Evolutionary conservation across 495 filamentous ascomycete genomes (phyloP).

Genomic region (Aspergillus conjunctus): DNA sequence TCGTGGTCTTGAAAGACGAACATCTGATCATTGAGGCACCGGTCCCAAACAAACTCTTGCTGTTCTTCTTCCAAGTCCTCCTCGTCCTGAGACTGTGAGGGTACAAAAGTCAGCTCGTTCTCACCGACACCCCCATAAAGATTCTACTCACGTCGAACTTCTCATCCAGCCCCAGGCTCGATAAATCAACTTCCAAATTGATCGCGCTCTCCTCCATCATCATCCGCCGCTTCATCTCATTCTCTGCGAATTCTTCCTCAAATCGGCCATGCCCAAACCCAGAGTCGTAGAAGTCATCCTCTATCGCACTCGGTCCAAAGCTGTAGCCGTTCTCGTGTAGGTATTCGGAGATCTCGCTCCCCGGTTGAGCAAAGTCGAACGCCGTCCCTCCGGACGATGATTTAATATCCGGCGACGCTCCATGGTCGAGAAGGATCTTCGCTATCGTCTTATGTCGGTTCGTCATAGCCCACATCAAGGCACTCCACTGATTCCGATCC

Average conservation of each 20-base stretch:
- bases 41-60: slow-evolving; percentile 96
- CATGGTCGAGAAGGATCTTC: slow-evolving; percentile 86
- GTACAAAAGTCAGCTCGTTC: slow-evolving; percentile 9
- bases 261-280: slow-evolving; percentile 93
- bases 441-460: slow-evolving; percentile 95
- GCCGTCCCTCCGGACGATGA: slow-evolving; percentile 94
- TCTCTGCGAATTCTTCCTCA: slow-evolving; percentile 96
- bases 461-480: slow-evolving; percentile 99
- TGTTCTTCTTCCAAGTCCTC: slow-evolving; percentile 81
- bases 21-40: slow-evolving; percentile 97
- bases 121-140: slow-evolving; percentile 24
- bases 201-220: slow-evolving; percentile 99
- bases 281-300: slow-evolving; percentile 91
- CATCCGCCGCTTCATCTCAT: slow-evolving; percentile 93
- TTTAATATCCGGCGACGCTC: slow-evolving; percentile 92
- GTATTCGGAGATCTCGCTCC: slow-evolving; percentile 95
- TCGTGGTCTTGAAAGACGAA: slow-evolving; percentile 98
- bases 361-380: slow-evolving; percentile 90
- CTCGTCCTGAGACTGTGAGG: slow-evolving; percentile 64
- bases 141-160: slow-evolving; percentile 74
- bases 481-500: slow-evolving; percentile 95
- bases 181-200: slow-evolving; percentile 94
- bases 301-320: slow-evolving; percentile 83
- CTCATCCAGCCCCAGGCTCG: slow-evolving; percentile 94
- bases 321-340: slow-evolving; percentile 90